Percentiles rank a stretch among this genome's conserved stretches.
phyloP scores from a whole-genome alignment of 306 rosid genomes.

The Malus sylvestris region DNA sequence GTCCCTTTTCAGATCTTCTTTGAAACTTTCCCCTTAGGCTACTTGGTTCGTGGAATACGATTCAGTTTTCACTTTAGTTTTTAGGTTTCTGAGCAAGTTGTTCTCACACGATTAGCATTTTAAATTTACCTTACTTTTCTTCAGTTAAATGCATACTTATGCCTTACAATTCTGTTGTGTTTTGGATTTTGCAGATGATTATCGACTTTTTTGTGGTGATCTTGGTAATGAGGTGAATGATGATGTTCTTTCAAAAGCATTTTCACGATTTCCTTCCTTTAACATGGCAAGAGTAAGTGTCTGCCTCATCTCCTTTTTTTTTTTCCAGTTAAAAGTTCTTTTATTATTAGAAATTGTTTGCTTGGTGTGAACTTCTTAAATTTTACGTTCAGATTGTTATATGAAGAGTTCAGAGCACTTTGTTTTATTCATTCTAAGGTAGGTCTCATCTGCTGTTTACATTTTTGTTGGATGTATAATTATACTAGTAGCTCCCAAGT shows the following conservation, averaged over 20 bases:
- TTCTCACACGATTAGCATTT: not conserved
- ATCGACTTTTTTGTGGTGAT: slow-evolving; percentile 87
- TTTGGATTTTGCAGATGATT: slow-evolving; percentile 57
- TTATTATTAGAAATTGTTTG: slow-evolving; percentile 13
- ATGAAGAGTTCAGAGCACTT: slow-evolving; percentile 48
- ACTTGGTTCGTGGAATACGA: too few species aligned
- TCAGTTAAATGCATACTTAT: not conserved
- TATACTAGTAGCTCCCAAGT: not conserved
- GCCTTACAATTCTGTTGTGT: not conserved
- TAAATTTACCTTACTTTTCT: not conserved
- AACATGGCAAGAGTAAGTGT: slow-evolving; percentile 83
- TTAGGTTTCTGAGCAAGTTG: not conserved
- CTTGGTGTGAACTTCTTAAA: slow-evolving; percentile 41
- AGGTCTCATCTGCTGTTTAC: slow-evolving; percentile 38
- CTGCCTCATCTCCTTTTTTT: not conserved
- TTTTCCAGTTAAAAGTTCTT: not conserved
- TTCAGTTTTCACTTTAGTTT: not conserved
- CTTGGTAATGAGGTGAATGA: slow-evolving; percentile 98
- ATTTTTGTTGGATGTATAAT: not conserved
- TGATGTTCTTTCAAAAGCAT: slow-evolving; percentile 90
- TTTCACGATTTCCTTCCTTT: slow-evolving; percentile 86
- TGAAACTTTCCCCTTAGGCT: not conserved
- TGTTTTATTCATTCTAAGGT: slow-evolving; percentile 49
- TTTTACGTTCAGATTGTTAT: slow-evolving; percentile 58
- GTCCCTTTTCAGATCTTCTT: not conserved